Evolutionary conservation across 306 rosid species (phyloP), one percentile per base, ranked within the genome.

Genomic region (Castanea crenata): DNA sequence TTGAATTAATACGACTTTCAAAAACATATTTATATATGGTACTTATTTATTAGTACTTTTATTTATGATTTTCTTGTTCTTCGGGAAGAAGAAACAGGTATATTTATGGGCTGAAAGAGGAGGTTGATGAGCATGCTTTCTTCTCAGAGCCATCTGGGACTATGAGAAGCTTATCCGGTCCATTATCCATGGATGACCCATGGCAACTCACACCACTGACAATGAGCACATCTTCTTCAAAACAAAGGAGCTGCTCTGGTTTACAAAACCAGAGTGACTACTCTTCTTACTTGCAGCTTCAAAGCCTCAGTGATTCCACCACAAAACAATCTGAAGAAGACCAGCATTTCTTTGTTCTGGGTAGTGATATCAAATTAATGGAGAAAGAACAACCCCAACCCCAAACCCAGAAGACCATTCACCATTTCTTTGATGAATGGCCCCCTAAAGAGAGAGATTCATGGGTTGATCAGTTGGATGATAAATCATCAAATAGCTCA

Each of bases 371-470:
- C 56, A 80, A 84, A 65, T 65, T 64, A 51, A n/a, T 77, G 51
- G 91, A 84, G 78, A 80, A 87, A 79, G 88, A 91, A 73, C 97
- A 89, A 68, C 83, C 54, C 54, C 54, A n/a, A n/a, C n/a, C n/a
- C n/a, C n/a, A 41, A 41, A 12, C 96, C 59, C 94, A 89, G 83
- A 96, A 87, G 79, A 96, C 96, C 23, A 75, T 96, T 81, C 98
- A 94, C 80, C 97, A 89, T 10, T 96, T 96, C 93, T 88, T 96
- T 10, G 99, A 96, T 25, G 99, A 96, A 78, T 91, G 97, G 91
- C 98, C 99, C 4, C 90, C 81, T 5, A 89, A 90, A 78, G 92
- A 87, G 59, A 88, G 87, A 80, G 86, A 80, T 57, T 84, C 93
- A 4, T 91, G 98, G 98, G 92, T 93, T 55, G 97, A 95, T 80